Conservation (phyloP, 2,329 filamentous ascomycete species). For the Claviceps pusilla region DNA sequence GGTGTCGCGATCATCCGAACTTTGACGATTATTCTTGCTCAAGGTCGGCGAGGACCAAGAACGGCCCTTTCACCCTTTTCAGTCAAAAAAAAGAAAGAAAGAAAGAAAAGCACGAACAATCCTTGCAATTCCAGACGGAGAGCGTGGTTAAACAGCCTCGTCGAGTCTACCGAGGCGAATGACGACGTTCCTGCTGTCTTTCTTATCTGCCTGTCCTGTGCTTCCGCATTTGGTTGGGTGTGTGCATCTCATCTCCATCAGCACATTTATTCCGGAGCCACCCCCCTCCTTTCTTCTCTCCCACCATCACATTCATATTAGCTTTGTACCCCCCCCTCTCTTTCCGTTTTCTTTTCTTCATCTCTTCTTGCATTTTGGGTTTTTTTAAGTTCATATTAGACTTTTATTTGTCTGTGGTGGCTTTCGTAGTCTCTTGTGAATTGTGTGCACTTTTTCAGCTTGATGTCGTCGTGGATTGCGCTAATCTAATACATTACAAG, state of each 20-base stretch:
- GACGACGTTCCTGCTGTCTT: not conserved
- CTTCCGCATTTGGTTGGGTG: conserved; percentile 1
- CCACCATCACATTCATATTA: not conserved
- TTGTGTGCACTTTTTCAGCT: not conserved
- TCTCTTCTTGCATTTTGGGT: not conserved
- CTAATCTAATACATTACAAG: not conserved
- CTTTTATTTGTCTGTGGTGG: not conserved
- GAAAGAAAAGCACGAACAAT: not conserved
- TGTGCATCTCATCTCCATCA: not conserved
- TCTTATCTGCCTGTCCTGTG: not conserved
- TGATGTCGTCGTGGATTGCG: not conserved
- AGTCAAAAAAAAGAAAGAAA: not conserved
- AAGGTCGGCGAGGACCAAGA: not conserved
- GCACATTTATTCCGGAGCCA: not conserved
- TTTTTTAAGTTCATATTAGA: not conserved
- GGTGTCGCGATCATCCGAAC: not conserved
- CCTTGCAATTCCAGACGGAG: not conserved
- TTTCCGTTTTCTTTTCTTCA: not conserved
- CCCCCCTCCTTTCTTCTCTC: not conserved
- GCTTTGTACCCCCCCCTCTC: not conserved
- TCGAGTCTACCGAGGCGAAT: not conserved
- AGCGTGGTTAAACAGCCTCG: not conserved
- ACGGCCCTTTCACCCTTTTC: too few species aligned
- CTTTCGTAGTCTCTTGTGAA: not conserved
- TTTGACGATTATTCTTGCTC: not conserved